These are phyloP conservation scores for Cordyceps cateniannulata DNA, from an alignment of 2,329 filamentous ascomycete species.

Conservation along the genomic window DNA sequence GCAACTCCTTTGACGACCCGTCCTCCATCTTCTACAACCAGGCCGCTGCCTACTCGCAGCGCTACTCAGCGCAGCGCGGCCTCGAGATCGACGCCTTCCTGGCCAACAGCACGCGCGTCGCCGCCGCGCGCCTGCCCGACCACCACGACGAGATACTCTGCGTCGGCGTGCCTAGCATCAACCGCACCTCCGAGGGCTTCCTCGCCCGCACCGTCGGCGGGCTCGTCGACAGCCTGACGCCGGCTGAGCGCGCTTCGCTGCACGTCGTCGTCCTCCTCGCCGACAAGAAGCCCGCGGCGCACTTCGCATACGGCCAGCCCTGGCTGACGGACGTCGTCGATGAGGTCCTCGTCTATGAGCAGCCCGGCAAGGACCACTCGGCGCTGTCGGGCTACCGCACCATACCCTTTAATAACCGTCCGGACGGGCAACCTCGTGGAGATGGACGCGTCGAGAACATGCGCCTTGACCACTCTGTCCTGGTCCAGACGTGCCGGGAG, in stretches of 20 bases:
- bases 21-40: conserved; percentile 28
- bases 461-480: conserved; percentile 27
- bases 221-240: conserved; percentile 25
- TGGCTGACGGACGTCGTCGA: conserved; percentile 28
- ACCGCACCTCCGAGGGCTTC: conserved; percentile 24
- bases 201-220: conserved; percentile 25
- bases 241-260: conserved; percentile 25
- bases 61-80: conserved; percentile 22
- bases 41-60: conserved; percentile 21
- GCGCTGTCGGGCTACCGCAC: conserved; percentile 15
- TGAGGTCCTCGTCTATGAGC: conserved; percentile 27
- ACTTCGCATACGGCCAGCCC: conserved; percentile 25
- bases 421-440: conserved; percentile 18
- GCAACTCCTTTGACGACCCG: conserved; percentile 28
- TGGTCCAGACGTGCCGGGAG: conserved; percentile 26
- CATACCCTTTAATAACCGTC: conserved; percentile 20
- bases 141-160: conserved; percentile 19
- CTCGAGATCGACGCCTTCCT: conserved; percentile 23
- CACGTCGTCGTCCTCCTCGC: conserved; percentile 29
- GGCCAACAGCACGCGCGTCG: conserved; percentile 9
- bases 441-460: conserved; percentile 26
- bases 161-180: conserved; percentile 30
- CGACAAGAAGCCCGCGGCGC: conserved; percentile 25
- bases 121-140: not conserved
- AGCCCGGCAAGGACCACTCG: conserved; percentile 7